phyloP scores from a whole-genome alignment of 805 yeast genomes.

The Brettanomyces bruxellensis region DNA sequence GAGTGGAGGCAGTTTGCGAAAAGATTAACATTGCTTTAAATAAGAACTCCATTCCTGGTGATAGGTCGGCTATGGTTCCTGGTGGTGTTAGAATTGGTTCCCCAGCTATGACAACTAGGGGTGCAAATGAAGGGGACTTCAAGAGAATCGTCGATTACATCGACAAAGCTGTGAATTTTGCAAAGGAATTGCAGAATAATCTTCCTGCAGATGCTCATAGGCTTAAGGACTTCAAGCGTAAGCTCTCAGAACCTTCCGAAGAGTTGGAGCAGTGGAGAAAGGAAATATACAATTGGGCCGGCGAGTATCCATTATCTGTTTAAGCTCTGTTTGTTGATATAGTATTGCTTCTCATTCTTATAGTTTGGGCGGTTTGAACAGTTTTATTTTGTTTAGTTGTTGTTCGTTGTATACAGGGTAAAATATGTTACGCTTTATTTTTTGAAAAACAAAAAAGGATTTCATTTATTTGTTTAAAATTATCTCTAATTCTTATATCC shows the following conservation, averaged over 20 bases:
- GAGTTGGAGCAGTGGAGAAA: constrained; percentile 58
- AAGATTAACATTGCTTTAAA: constrained; percentile 90
- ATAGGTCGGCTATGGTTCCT: constrained; percentile 91
- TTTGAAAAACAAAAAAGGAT: too few species aligned
- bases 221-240: constrained; percentile 90
- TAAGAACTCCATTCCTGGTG: constrained; percentile 98
- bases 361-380: too few species aligned
- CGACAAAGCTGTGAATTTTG: constrained; percentile 68
- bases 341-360: too few species aligned
- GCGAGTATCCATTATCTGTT: constrained; percentile 65
- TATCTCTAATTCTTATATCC: constrained; percentile 28
- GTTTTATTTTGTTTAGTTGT: too few species aligned
- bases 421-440: too few species aligned
- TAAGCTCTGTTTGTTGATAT: constrained; percentile 15
- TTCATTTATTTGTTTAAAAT: background rate
- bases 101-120: constrained; percentile 98
- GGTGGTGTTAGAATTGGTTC: constrained; percentile 97
- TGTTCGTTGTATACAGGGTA: too few species aligned
- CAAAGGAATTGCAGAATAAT: constrained; percentile 63
- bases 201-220: constrained; percentile 91
- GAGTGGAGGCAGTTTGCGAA: constrained; percentile 93
- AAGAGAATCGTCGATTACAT: constrained; percentile 70
- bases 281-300: constrained; percentile 89
- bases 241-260: constrained; percentile 61
- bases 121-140: constrained; percentile 84